Base-by-base conservation (phyloP, 1,139 yeast genomes). In the Chernovozyma sophiae-reginae region DNA sequence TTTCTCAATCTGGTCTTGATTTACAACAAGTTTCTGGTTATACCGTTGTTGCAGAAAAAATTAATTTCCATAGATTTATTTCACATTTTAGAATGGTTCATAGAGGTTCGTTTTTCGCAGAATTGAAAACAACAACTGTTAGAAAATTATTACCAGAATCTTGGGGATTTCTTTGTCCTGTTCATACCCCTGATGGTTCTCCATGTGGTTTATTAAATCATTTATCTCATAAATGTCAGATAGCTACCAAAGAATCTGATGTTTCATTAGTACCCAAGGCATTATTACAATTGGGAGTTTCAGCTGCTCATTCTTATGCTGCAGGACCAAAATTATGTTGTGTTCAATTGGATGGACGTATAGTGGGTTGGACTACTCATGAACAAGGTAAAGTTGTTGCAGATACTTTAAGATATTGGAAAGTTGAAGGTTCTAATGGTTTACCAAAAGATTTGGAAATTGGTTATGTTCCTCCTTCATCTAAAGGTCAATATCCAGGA, bases 81-180 rank as follows among this genome's bases (percentile, higher is more conserved):
- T 80, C 97, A 16, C 99, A 92, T 72, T 92, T 92, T 75, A 74
- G 99, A 68, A 92, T 92, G 98, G 98, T 92, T 35, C 99, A 92
- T 65, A 84, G 99, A 79, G 99, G 99, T 63, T 87, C 97, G 47
- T 92, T 92, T 81, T 92, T 92, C 61, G 97, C 99, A 31, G 96
- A 92, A 64, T 77, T 92, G 65, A 92, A 94, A 60, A 92, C 98
- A 28, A 94, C 98, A 20, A 85, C 98, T 1, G 99, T 92, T 36
- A 81, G 99, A 71, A 92, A 92, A 61, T 72, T 92, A 54, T 74
- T 92, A 42, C 99, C 99, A 0, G 99, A 92, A 64, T 86, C 96
- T 1, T 92, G 99, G 99, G 97, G 97, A 4, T 94, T 92, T 74
- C 67, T 94, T 51, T 94, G 99, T 68, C 98, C 99, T 16, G 98